Evolutionary conservation across 2,329 filamentous ascomycete species (phyloP).

Genomic region (Ceratocystis colombiana): DNA sequence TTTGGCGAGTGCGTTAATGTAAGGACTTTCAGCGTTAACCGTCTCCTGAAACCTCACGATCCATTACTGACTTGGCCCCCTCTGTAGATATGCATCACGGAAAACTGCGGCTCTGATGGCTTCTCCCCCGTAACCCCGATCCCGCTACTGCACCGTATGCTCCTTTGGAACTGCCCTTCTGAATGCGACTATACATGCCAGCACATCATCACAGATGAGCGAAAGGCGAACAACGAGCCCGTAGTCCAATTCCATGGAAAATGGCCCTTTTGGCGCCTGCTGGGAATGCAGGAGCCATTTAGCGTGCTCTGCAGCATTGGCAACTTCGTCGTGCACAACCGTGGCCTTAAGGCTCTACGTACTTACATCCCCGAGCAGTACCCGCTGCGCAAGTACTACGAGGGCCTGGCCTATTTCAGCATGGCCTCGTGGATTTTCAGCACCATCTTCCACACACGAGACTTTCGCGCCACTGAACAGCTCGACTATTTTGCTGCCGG

Average conservation of each 20-base stretch:
- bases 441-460: conserved; percentile 84
- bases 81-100: conserved; percentile 60
- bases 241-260: conserved; percentile 95
- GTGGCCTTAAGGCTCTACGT: conserved; percentile 62
- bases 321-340: conserved; percentile 77
- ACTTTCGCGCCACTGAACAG: conserved; percentile 79
- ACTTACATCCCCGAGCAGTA: conserved; percentile 62
- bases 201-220: conserved; percentile 70
- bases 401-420: conserved; percentile 68
- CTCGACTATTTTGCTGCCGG: conserved; percentile 94
- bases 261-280: conserved; percentile 87
- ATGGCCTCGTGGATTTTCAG: conserved; percentile 78
- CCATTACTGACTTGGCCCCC: conserved; percentile 6
- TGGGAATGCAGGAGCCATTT: conserved; percentile 91
- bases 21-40: conserved; percentile 19
- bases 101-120: conserved; percentile 62
- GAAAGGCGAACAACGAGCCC: conserved; percentile 54
- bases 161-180: conserved; percentile 82
- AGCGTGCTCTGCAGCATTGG: conserved; percentile 86
- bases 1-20: conserved; percentile 83
- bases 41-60: background rate
- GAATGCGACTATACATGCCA: conserved; percentile 99
- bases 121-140: conserved; percentile 44
- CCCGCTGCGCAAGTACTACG: conserved; percentile 68
- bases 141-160: conserved; percentile 69